Evolutionary conservation across 306 rosid genomes (phyloP).

Genomic region (Cucurbita ficifolia): DNA sequence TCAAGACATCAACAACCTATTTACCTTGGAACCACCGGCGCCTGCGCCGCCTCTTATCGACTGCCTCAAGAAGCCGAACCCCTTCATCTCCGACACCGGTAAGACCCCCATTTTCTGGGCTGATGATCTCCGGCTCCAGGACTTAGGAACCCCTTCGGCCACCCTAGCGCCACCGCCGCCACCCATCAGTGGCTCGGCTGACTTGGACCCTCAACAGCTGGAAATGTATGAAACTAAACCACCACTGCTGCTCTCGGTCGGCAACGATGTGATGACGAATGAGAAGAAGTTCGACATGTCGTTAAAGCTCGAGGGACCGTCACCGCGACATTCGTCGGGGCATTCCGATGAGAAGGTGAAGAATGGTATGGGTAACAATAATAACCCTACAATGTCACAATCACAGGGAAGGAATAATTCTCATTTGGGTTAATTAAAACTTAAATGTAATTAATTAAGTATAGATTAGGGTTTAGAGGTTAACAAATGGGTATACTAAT

Average conservation of each 20-base stretch:
- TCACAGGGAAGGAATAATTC: constrained; percentile 6
- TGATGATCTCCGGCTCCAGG: constrained; percentile 79
- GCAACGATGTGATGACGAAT: not conserved
- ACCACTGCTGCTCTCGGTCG: not conserved
- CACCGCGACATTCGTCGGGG: not conserved
- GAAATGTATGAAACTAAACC: constrained; percentile 8
- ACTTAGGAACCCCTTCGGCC: constrained; percentile 35
- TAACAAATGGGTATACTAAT: not conserved
- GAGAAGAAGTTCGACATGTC: not conserved
- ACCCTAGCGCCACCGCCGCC: not conserved
- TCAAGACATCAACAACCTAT: constrained; percentile 66
- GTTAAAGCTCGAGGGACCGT: not conserved
- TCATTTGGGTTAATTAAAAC: constrained; percentile 1
- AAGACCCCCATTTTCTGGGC: constrained; percentile 84
- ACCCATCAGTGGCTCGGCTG: not conserved
- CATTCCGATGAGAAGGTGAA: not conserved
- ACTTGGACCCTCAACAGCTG: not conserved
- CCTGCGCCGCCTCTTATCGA: constrained; percentile 4
- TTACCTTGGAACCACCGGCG: constrained; percentile 42
- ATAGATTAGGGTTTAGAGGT: not conserved
- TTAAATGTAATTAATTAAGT: constrained; percentile 1
- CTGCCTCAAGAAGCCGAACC: constrained; percentile 39
- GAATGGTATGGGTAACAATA: not conserved
- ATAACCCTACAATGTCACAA: not conserved
- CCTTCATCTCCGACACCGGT: constrained; percentile 39